Percentiles rank a stretch among this genome's conserved stretches.
These are phyloP conservation scores for Fusarium sp. DNA, from an alignment of 2,329 filamentous ascomycete species.

Conservation along the genomic window DNA sequence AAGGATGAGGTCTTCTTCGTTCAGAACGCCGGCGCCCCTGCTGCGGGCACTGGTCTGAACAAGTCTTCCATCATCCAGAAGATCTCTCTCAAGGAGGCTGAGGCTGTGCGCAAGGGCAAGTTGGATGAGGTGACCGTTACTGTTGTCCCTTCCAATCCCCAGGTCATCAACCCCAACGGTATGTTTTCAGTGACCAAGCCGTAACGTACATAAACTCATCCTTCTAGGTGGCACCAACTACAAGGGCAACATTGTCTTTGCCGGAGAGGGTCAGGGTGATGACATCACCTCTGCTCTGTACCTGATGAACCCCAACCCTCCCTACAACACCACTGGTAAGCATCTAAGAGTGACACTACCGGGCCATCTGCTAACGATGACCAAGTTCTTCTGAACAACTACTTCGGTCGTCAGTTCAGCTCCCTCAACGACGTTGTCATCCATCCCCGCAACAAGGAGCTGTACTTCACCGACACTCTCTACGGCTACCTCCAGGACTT, in stretches of 20 bases:
- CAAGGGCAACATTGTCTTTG: constrained; percentile 61
- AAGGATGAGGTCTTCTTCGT: constrained; percentile 67
- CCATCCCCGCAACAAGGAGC: constrained; percentile 63
- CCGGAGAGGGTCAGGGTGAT: constrained; percentile 62
- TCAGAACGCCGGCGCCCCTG: constrained; percentile 61
- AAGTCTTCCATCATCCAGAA: constrained; percentile 65
- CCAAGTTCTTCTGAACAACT: constrained; percentile 67
- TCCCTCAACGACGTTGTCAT: constrained; percentile 69
- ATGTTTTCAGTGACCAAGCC: constrained; percentile 2
- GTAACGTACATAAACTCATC: too few relatives aligned
- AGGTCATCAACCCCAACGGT: constrained; percentile 65
- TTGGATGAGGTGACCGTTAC: constrained; percentile 55
- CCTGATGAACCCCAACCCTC: constrained; percentile 48
- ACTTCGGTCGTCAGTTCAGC: constrained; percentile 69
- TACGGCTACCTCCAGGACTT: constrained; percentile 72
- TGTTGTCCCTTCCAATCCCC: constrained; percentile 55
- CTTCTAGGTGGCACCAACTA: constrained; percentile 61
- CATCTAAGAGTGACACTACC: not conserved
- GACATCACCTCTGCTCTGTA: constrained; percentile 42
- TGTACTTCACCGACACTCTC: constrained; percentile 73
- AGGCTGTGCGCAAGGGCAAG: constrained; percentile 36
- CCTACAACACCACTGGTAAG: constrained; percentile 63
- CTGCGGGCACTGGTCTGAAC: constrained; percentile 61
- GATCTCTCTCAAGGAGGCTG: constrained; percentile 59
- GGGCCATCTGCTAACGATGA: not conserved